Conservation (phyloP, 257 asterid genomes). For the Nicotiana undulata region DNA sequence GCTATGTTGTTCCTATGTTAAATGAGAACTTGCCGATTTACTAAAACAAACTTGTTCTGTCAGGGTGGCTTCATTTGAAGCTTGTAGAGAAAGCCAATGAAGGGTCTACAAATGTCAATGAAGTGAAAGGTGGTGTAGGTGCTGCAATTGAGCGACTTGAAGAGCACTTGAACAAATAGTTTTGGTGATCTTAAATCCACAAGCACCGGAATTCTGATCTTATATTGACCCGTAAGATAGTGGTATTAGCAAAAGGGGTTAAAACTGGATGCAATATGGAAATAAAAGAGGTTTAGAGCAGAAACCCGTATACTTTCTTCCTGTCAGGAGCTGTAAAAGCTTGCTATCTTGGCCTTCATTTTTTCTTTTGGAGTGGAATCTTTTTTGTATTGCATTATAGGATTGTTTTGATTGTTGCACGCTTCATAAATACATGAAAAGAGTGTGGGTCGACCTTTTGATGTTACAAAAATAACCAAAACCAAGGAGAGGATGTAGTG, state of each 20-base stretch:
- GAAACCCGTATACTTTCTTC: background rate
- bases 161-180: slow-evolving; percentile 44
- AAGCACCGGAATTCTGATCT: background rate
- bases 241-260: background rate
- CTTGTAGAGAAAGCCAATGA: slow-evolving; percentile 85
- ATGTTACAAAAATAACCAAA: background rate
- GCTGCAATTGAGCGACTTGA: slow-evolving; percentile 70
- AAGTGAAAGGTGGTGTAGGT: slow-evolving; percentile 44
- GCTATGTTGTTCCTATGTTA: background rate
- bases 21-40: background rate
- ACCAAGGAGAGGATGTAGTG: background rate
- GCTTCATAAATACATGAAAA: background rate
- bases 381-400: background rate
- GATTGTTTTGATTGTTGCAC: background rate
- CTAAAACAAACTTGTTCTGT: slow-evolving; percentile 11
- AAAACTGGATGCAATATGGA: background rate
- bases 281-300: background rate
- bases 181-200: background rate
- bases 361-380: background rate
- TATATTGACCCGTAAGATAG: background rate
- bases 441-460: background rate
- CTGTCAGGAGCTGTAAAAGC: background rate
- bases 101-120: slow-evolving; percentile 29
- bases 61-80: slow-evolving; percentile 93
- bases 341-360: background rate